Evolutionary conservation across 164 flowering plant species (phyloP), one percentile per base, ranked within the genome.

Genomic region (Chimonanthus salicifolius): DNA sequence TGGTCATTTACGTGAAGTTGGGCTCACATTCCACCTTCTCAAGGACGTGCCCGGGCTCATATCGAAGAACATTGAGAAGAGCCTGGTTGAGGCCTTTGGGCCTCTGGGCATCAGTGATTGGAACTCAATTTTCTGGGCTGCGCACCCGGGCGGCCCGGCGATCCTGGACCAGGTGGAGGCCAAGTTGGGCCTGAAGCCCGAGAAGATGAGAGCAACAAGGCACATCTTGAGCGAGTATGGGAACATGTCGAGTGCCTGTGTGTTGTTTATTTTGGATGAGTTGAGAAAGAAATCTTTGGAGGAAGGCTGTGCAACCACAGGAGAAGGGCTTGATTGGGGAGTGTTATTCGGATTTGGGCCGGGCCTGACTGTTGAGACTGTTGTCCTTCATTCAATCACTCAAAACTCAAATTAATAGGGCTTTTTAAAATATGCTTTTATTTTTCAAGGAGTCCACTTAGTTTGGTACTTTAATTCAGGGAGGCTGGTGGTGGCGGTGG

Each of bases 321-420:
- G 77, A 5, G 77, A 75, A 15, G 77, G 77, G 21, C 33, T 75
- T 21, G 70, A 75, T 4, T 75, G 77, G 77, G 77, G 77, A 0
- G 77, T 75, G 51, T 46, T 75, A 15, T 70, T 75, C 46, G 73
- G 73, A n/a, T 75, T 75, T 58, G 77, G 77, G 43, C 77, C 77
- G 0, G 77, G 77, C 3, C 68, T 75, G 68, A 75, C 77, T 4
- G 70, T 75, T 21, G 77, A 75, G 65, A 75, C 77, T 2, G 74
- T 75, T 4, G 77, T 75, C 51, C 47, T 75, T 45, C 77, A 65
- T 20, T 33, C 33, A 33, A 33, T 33, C 33, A 33, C 33, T 33
- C 33, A 33, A 33, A 33, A 33, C 33, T 33, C 33, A 33, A 33
- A 33, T 1, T 33, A 33, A 33, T 33, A 33, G 33, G 33, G 33